Evolutionary conservation across 169 alveolate genomes (phyloP), one percentile per base, ranked within the genome.

Genomic region (Cryptosporidium ubiquitum): DNA sequence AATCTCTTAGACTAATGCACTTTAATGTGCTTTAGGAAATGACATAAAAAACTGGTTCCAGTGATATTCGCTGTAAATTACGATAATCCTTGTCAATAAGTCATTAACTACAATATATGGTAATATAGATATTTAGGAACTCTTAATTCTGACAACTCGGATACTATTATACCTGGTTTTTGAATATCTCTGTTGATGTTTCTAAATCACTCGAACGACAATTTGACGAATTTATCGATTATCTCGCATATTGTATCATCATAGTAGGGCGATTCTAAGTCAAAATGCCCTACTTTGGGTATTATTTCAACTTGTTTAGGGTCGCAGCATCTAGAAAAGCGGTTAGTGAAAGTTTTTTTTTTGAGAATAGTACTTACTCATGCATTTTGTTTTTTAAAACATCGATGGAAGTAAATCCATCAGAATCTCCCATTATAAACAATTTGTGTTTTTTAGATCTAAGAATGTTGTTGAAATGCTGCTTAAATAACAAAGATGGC

Each of bases 261-360:
- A 14, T 79, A 79, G 26, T 44, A 9, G 18, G 89, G 89, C 18
- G 89, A 79, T 84, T 92, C 94, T 51, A 92, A 33, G 18, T 92
- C 93, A 20, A 92, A 92, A 49, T 92, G 94, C 10, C 94, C 94
- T 14, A 92, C 89, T 16, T 68, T 66, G 16, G 75, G 84, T 39
- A 92, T 39, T 20, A 89, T 55, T 16, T 71, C 75, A 16, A 52
- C 58, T 29, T 68, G 85, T 68, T 86, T 92, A n/a, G 94, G 94
- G 0, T 75, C 93, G 29, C 37, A 51, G 18, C 93, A 85, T 18
- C 94, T 92, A 68, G 39, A 71, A 33, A 55, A 52, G n/a, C 10
- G 40, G 26, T 52, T 47, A 47, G 14, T 14, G 51, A 47, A 1
- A 49, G 12, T 23, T 57, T 40, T n/a, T 60, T 16, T 18, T 33